Base-by-base conservation (phyloP, 1,139 yeast species). In the Pichia sp. region DNA sequence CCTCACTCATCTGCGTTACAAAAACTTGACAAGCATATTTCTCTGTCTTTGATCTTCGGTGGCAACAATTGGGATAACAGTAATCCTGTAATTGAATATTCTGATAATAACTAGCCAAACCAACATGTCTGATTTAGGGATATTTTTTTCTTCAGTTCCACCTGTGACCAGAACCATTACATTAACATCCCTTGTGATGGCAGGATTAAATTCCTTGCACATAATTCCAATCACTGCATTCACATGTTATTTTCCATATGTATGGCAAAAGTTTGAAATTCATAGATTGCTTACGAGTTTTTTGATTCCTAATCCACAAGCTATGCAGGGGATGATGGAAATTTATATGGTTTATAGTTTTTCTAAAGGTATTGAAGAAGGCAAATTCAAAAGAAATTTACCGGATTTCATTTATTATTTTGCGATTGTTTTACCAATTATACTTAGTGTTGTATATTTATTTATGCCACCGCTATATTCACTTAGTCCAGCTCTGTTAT, bases 371-470 rank as follows among this genome's bases (percentile, higher is more conserved):
- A 63, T 79, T 43, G 86, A 79, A 57, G 69, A 67, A 41, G 75
- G 75, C 16, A 78, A 78, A 55, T 79, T 79, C 59, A 67, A 62
- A 37, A 66, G 74, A 25, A 73, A 71, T 49, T 66, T 74, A 43
- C 77, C 82, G 1, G 84, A 80, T 57, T 78, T 76, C 54, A 60
- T 76, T 28, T 79, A 76, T 70, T 79, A 76, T 51, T 68, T 73
- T 3, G 58, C 75, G 45, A 60, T 77, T 5, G 64, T 76, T 3
- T 72, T 80, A 7, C 74, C 80, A 6, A 58, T 70, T 30, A 71
- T 76, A 20, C 57, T 71, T 12, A 7, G 53, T 3, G 42, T 65
- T 4, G 45, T 66, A 6, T 61, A 69, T 12, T 49, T 68, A 6
- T 37, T 42, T 4, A 46, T 63, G 6, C 65, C 69, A 41, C 58